Evolutionary conservation across 352 stramenopile species (phyloP).

Genomic region (Aphanomyces cochlioides): DNA sequence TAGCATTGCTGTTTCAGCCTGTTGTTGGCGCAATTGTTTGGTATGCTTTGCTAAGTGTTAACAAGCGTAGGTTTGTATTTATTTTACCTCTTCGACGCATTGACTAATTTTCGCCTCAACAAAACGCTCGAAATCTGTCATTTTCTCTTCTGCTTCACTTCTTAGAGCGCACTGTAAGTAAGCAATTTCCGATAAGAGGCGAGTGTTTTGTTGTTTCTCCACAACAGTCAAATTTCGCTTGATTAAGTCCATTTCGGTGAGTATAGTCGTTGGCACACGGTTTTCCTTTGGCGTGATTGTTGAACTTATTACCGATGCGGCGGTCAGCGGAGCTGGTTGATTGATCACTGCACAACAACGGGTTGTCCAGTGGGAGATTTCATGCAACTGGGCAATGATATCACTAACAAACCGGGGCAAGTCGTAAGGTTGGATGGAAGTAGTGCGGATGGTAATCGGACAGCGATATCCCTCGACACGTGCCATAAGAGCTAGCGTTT

Average conservation of each 20-base stretch:
- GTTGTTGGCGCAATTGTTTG: not conserved
- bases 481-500: not conserved
- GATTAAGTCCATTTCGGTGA: conserved; percentile 26
- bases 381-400: conserved; percentile 23
- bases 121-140: conserved; percentile 24
- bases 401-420: conserved; percentile 26
- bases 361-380: conserved; percentile 24
- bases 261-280: conserved; percentile 15
- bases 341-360: conserved; percentile 13
- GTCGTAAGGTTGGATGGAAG: conserved; percentile 26
- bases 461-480: conserved; percentile 24
- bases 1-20: conserved; percentile 7
- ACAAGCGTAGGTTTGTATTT: not conserved
- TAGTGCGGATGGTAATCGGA: conserved; percentile 25
- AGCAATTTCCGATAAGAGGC: conserved; percentile 26
- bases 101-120: conserved; percentile 19
- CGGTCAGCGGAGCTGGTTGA: conserved; percentile 1
- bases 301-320: not conserved
- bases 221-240: conserved; percentile 27
- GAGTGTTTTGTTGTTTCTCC: conserved; percentile 26
- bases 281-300: conserved; percentile 1
- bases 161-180: conserved; percentile 27
- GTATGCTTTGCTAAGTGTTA: conserved; percentile 17
- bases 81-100: conserved; percentile 23
- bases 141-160: conserved; percentile 27